Evolutionary conservation across 345 rosid genomes (phyloP), one percentile per base, ranked within the genome.

Genomic region (Gossypium rotundifolium): DNA sequence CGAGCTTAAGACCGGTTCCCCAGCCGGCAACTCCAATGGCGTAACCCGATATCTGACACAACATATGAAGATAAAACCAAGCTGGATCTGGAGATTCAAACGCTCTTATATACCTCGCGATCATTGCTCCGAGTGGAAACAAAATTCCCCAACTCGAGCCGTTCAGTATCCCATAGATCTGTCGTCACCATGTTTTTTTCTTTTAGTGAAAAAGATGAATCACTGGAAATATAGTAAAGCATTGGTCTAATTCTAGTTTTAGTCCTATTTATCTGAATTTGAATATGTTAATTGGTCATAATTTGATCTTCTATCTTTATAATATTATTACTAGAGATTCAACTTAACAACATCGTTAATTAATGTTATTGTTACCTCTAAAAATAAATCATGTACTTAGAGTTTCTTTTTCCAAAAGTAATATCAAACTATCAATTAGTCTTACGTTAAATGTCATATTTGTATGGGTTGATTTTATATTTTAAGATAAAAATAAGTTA

Each of bases 1-100:
- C 96, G 20, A 93, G 93, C 79, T 91, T 91, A 40, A 93, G 67
- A 12, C 98, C 97, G 16, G 89, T 91, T 65, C 79, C 91, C 98
- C 97, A 93, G 1, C 97, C 98, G n/a, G 97, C 90, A 64, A 88
- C 93, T 12, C 98, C 98, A 12, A 93, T 78, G 29, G 71, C 87
- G 45, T 91, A 93, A n/a, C 87, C 98, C 22, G 90, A 88, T 51
- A 81, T 57, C 71, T 93, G 98, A 76, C 97, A 93, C 67, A 70
- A 72, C 11, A 77, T 87, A 49, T 93, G 98, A 22, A 91, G 84
- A 76, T 93, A 91, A 74, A 93, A 93, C 98, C 98, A 93, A 0
- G 88, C 87, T 14, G 95, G 97, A 87, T 91, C 98, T 3, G 95
- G 90, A 2, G 91, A 85, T 44, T 84, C 83, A 74, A 93, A 90